Conservation (phyloP, 2,329 filamentous ascomycete species). For the Colletotrichum cereale region DNA sequence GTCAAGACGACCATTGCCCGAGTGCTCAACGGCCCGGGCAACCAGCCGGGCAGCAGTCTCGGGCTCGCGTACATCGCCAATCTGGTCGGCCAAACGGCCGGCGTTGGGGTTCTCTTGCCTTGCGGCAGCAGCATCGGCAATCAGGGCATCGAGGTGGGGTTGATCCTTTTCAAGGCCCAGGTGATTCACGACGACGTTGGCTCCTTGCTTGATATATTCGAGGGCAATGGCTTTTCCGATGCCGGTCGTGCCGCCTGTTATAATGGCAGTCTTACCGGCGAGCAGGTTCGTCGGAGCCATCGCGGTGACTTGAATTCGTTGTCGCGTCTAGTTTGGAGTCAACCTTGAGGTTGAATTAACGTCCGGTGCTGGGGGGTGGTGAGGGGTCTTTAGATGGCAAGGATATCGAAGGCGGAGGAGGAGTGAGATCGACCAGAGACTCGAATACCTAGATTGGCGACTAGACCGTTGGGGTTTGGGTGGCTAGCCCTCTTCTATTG, state of each 20-base stretch:
- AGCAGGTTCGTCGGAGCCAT: slow-evolving; percentile 70
- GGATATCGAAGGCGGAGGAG: slow-evolving; percentile 3
- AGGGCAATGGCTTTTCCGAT: slow-evolving; percentile 89
- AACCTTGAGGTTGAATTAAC: slow-evolving; percentile 12
- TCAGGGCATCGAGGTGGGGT: slow-evolving; percentile 64
- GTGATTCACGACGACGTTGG: slow-evolving; percentile 84
- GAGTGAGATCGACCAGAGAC: slow-evolving; percentile 3
- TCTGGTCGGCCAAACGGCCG: slow-evolving; percentile 73
- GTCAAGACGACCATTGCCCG: slow-evolving; percentile 70
- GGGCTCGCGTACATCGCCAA: slow-evolving; percentile 83
- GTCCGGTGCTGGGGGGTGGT: slow-evolving; percentile 12
- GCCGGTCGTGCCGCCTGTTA: slow-evolving; percentile 88
- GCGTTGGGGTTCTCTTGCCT: slow-evolving; percentile 57
- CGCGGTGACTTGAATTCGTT: neutral
- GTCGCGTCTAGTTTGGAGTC: neutral
- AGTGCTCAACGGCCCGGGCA: slow-evolving; percentile 70
- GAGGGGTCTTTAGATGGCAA: slow-evolving; percentile 1
- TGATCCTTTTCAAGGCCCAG: slow-evolving; percentile 69
- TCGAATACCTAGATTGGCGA: neutral
- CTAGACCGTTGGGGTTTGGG: neutral
- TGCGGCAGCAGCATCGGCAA: slow-evolving; percentile 64
- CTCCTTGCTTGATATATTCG: slow-evolving; percentile 82
- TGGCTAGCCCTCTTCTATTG: neutral
- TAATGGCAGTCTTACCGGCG: slow-evolving; percentile 81
- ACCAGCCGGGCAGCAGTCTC: slow-evolving; percentile 79